These are phyloP conservation scores for Aureobasidium pullulans DNA, from an alignment of 2,329 filamentous ascomycete genomes.

Conservation along the genomic window DNA sequence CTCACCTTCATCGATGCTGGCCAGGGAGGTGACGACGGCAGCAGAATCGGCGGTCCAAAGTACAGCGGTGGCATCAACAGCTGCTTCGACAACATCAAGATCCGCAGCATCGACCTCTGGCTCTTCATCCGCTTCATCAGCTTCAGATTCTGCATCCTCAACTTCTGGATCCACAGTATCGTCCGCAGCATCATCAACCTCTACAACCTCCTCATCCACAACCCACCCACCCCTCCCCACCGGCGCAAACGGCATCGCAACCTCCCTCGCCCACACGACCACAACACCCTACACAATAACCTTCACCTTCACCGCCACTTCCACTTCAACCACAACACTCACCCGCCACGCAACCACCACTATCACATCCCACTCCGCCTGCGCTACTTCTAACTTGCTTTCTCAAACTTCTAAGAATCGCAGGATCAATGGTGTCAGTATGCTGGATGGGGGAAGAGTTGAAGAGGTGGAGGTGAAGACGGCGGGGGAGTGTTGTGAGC, in stretches of 20 bases:
- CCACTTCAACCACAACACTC: not conserved
- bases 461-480: not conserved
- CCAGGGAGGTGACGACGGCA: not conserved
- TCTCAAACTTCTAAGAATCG: not conserved
- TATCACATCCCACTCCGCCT: not conserved
- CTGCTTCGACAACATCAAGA: not conserved
- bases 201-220: not conserved
- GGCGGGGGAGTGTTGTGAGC: not conserved
- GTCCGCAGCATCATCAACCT: not conserved
- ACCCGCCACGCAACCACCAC: slow-evolving; percentile 5
- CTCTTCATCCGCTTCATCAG: too few relatives aligned
- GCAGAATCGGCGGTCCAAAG: not conserved
- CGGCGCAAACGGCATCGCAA: not conserved
- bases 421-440: not conserved
- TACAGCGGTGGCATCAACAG: not conserved
- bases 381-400: not conserved
- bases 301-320: not conserved
- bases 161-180: not conserved
- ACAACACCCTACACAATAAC: slow-evolving; percentile 7
- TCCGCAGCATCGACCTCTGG: not conserved
- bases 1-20: not conserved
- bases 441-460: not conserved
- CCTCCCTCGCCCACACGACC: not conserved
- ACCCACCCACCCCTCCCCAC: not conserved
- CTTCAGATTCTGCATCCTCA: not conserved